Evolutionary conservation across 2,329 filamentous ascomycete genomes (phyloP).

Genomic region (Colletotrichum viniferum): DNA sequence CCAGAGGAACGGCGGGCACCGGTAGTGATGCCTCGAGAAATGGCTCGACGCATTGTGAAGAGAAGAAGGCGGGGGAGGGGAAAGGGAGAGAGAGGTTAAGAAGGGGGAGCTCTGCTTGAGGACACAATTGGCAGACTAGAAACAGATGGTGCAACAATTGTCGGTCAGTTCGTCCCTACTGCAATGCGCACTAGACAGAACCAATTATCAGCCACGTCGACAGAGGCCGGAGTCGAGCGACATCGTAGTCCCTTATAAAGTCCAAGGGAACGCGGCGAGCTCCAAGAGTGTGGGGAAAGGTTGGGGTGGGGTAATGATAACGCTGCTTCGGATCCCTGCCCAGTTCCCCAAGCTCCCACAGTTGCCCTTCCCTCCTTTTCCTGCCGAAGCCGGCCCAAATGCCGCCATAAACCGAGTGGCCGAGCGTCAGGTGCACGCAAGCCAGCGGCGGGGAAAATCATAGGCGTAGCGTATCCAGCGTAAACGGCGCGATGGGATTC

Average conservation of each 20-base stretch:
- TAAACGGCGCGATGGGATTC: conserved; percentile 10
- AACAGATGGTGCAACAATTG: neutral
- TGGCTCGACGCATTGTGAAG: conserved; percentile 49
- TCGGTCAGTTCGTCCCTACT: neutral
- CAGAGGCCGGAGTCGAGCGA: conserved; percentile 11
- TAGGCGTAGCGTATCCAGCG: conserved; percentile 12
- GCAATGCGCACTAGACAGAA: neutral
- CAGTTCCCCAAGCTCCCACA: neutral
- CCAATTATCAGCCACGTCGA: conserved; percentile 17
- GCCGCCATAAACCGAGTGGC: conserved; percentile 22
- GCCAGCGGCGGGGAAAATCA: neutral
- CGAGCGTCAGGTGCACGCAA: neutral
- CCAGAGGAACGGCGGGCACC: conserved; percentile 37
- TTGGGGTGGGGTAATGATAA: conserved; percentile 20
- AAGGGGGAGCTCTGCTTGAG: neutral
- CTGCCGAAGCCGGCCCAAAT: conserved; percentile 18
- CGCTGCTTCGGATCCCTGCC: neutral
- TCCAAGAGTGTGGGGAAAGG: conserved; percentile 20
- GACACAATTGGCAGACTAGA: conserved; percentile 4
- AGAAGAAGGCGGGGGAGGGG: neutral
- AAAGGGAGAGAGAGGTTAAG: neutral
- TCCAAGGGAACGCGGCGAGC: conserved; percentile 9
- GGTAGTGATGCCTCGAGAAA: conserved; percentile 43
- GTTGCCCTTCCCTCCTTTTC: neutral
- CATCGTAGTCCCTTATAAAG: conserved; percentile 21